A percentile compares a stretch with the other conserved stretches of the same genome.
Conservation (phyloP, 73 alveolate species). For the Paramecium caudatum region DNA sequence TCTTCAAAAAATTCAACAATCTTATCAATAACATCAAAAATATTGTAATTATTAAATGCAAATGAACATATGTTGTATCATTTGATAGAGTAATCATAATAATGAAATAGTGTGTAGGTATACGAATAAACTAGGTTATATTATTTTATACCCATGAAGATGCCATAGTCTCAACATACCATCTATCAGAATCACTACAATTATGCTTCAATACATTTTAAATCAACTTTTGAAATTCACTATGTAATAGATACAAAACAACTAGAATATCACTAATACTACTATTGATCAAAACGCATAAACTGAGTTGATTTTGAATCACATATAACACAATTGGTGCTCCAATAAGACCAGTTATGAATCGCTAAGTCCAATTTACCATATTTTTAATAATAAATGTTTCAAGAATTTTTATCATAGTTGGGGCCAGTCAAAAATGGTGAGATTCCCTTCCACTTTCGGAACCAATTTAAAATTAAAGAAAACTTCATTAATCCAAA, state of each 20-base stretch:
- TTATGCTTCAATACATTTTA: conserved; percentile 7
- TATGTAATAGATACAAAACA: conserved; percentile 32
- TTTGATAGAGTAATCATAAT: background rate
- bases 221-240: conserved; percentile 16
- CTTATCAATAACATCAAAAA: conserved; percentile 34
- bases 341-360: conserved; percentile 40
- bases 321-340: conserved; percentile 21
- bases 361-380: conserved; percentile 67
- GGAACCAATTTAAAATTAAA: conserved; percentile 45
- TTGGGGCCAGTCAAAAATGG: conserved; percentile 19
- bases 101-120: conserved; percentile 28
- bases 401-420: conserved; percentile 16
- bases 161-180: conserved; percentile 59
- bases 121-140: background rate
- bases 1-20: conserved; percentile 36
- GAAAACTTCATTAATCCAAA: conserved; percentile 64
- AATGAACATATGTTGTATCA: background rate
- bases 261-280: background rate
- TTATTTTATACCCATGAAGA: background rate
- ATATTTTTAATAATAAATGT: conserved; percentile 3
- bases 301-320: background rate
- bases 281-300: background rate
- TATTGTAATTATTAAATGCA: conserved; percentile 22
- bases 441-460: conserved; percentile 33
- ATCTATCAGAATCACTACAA: conserved; percentile 58